Conservation (phyloP, 2,329 filamentous ascomycete genomes). For the Furcasterigmium furcatum region DNA sequence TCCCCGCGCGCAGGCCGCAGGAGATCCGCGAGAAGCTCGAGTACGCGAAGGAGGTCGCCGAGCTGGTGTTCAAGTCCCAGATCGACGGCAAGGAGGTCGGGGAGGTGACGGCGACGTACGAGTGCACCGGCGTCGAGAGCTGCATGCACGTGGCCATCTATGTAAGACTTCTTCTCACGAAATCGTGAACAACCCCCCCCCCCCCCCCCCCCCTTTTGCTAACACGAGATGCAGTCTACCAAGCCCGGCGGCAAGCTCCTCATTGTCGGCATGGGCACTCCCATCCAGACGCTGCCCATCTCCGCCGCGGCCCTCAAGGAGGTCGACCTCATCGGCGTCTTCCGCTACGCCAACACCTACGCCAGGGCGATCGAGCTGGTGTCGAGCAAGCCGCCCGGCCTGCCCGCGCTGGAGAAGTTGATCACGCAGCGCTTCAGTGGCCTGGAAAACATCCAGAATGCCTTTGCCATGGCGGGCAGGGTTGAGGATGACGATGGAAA, state of each 20-base stretch:
- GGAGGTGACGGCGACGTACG: slow-evolving; percentile 67
- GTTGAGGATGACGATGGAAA: slow-evolving; percentile 67
- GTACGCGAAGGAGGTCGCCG: slow-evolving; percentile 47
- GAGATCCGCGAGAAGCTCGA: slow-evolving; percentile 50
- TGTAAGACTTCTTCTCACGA: slow-evolving; percentile 32
- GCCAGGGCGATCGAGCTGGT: slow-evolving; percentile 49
- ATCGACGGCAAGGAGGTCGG: slow-evolving; percentile 45
- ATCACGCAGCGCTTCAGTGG: slow-evolving; percentile 70
- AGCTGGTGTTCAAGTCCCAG: slow-evolving; percentile 31
- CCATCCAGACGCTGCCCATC: slow-evolving; percentile 66
- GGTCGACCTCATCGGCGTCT: slow-evolving; percentile 68
- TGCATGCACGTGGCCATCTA: slow-evolving; percentile 76
- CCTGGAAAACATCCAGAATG: slow-evolving; percentile 58
- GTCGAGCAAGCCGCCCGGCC: slow-evolving; percentile 40
- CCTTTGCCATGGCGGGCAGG: slow-evolving; percentile 70
- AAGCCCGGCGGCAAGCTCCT: slow-evolving; percentile 67
- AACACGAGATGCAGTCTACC: slow-evolving; percentile 53
- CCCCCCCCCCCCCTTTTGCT: too few species aligned
- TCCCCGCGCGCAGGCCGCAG: slow-evolving; percentile 44
- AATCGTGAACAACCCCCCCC: too few species aligned
- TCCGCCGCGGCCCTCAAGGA: slow-evolving; percentile 67
- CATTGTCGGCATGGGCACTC: slow-evolving; percentile 71
- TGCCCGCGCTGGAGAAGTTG: slow-evolving; percentile 65
- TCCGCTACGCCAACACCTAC: slow-evolving; percentile 76
- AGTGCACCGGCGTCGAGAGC: slow-evolving; percentile 76